Percentiles rank a stretch among this genome's conserved stretches.
phyloP scores from a whole-genome alignment of 2,329 filamentous ascomycete species.

The Ceratocystis eucalypticola region DNA sequence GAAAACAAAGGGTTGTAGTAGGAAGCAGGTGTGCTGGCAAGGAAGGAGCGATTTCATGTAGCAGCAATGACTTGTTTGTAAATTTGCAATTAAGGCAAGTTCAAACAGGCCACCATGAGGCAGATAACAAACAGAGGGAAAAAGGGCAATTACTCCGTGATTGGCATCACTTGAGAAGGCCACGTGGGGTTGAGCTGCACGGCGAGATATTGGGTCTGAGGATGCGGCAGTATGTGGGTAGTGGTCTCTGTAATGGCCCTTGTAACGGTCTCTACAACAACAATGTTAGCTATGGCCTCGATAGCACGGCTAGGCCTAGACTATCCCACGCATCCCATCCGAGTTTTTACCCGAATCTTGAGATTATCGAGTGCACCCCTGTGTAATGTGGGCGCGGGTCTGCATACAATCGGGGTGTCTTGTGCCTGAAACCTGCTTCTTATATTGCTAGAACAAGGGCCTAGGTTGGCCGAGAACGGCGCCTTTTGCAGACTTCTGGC shows the following conservation, averaged over 20 bases:
- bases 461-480: not conserved
- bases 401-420: not conserved
- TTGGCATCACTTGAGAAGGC: not conserved
- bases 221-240: not conserved
- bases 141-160: not conserved
- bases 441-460: not conserved
- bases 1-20: not conserved
- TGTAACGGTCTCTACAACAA: not conserved
- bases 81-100: not conserved
- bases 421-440: slow-evolving; percentile 1
- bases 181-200: not conserved
- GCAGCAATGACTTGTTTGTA: not conserved
- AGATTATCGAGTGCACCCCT: not conserved
- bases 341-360: not conserved
- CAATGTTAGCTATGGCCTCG: not conserved
- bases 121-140: not conserved
- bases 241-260: not conserved
- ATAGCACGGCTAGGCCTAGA: not conserved
- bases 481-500: not conserved
- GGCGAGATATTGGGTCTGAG: too few relatives aligned
- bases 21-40: not conserved
- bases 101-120: not conserved
- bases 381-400: not conserved
- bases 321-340: too few relatives aligned
- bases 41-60: not conserved